phyloP scores from a whole-genome alignment of 768 basidiomycete genomes.

The Amanita molliuscula region DNA sequence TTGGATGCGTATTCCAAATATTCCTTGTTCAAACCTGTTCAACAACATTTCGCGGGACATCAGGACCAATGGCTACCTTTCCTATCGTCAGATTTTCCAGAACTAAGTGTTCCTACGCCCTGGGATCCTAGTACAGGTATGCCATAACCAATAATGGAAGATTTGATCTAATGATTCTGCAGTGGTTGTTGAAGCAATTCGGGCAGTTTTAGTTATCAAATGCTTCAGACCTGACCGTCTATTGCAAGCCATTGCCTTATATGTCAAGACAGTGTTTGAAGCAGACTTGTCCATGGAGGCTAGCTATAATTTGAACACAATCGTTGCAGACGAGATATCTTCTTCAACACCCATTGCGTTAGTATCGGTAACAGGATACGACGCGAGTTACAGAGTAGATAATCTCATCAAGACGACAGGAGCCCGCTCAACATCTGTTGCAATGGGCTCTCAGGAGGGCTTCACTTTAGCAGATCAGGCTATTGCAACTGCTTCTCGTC shows the following conservation, averaged over 20 bases:
- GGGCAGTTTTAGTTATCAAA: constrained; percentile 72
- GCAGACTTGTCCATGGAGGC: constrained; percentile 69
- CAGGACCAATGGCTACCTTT: constrained; percentile 65
- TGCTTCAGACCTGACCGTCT: constrained; percentile 91
- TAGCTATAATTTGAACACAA: constrained; percentile 61
- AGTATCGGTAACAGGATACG: constrained; percentile 91
- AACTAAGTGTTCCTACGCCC: constrained; percentile 58
- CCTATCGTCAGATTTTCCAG: constrained; percentile 57
- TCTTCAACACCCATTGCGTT: constrained; percentile 80
- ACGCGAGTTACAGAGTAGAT: constrained; percentile 96
- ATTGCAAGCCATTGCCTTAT: constrained; percentile 68
- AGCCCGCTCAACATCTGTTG: constrained; percentile 77
- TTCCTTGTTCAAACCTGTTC: constrained; percentile 69
- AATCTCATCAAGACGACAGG: constrained; percentile 72
- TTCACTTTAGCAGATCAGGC: constrained; percentile 93
- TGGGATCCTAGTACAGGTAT: constrained; percentile 75
- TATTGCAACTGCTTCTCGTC: constrained; percentile 83
- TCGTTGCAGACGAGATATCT: constrained; percentile 74
- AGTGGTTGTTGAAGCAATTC: constrained; percentile 70
- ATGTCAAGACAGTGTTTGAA: constrained; percentile 70
- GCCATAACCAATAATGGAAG: constrained; percentile 18
- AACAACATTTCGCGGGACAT: constrained; percentile 47
- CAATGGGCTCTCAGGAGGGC: constrained; percentile 99
- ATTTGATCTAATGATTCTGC: constrained; percentile 10
- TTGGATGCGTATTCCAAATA: constrained; percentile 65